Percentiles rank a stretch among this genome's conserved stretches.
Evolutionary conservation across 345 rosid species (phyloP).

Genomic region (Gossypium thurberi): DNA sequence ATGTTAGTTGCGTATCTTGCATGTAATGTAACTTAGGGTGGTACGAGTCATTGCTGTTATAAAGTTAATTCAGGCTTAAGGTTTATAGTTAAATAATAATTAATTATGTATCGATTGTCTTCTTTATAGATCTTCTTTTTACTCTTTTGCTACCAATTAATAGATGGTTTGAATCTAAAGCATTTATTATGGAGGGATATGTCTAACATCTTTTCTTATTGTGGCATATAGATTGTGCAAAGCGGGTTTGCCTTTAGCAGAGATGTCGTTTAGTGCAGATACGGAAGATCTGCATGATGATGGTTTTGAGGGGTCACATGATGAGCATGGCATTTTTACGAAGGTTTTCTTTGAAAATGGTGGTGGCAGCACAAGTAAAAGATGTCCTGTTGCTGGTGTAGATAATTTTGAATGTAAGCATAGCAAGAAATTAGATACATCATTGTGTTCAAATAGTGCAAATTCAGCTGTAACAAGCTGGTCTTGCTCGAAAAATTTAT

Average conservation of each 20-base stretch:
- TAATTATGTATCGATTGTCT: background rate
- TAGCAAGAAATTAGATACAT: conserved; percentile 32
- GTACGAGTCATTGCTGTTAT: background rate
- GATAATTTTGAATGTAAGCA: conserved; percentile 39
- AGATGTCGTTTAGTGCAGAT: conserved; percentile 28
- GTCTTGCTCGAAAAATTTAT: conserved; percentile 29
- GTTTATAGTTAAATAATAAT: background rate
- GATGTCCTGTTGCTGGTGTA: conserved; percentile 41
- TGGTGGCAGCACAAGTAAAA: conserved; percentile 30
- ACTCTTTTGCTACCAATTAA: background rate
- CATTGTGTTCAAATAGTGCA: conserved; percentile 46
- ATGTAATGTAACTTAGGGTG: background rate
- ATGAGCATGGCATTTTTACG: conserved; percentile 48
- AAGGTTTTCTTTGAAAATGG: conserved; percentile 50
- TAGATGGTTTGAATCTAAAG: background rate
- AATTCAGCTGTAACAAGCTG: conserved; percentile 54
- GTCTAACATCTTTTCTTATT: conserved; percentile 2
- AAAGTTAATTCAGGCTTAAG: background rate
- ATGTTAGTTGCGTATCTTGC: background rate
- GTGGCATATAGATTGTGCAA: conserved; percentile 17
- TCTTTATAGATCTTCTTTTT: background rate
- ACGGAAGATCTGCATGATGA: conserved; percentile 33
- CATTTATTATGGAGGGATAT: background rate
- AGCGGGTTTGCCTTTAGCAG: conserved; percentile 23
- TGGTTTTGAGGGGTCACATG: conserved; percentile 53